phyloP scores from a whole-genome alignment of 2,329 filamentous ascomycete genomes.

The Bipolaris bicolor region DNA sequence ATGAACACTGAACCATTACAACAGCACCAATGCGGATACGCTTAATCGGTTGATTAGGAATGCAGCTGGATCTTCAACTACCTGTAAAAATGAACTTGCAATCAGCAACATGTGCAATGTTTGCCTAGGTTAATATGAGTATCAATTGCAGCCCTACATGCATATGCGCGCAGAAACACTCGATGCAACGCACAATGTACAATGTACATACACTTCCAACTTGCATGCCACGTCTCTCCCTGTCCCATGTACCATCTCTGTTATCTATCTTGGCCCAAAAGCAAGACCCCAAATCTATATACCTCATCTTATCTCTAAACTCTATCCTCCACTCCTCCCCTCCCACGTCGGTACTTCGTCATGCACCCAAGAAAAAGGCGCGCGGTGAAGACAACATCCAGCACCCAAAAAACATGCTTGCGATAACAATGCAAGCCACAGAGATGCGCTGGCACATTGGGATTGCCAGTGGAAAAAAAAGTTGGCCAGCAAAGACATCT shows the following conservation, averaged over 20 bases:
- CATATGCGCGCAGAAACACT: neutral
- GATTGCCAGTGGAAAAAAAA: no score
- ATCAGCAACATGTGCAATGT: neutral
- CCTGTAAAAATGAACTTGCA: neutral
- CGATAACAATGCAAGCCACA: neutral
- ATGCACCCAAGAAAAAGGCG: neutral
- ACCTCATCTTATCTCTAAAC: neutral
- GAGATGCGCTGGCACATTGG: neutral
- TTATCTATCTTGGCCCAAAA: neutral
- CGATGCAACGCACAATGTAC: neutral
- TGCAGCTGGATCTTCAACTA: neutral
- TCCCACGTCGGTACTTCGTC: neutral
- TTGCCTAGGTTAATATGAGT: neutral
- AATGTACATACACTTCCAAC: neutral
- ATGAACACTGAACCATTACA: neutral
- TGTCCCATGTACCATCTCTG: neutral
- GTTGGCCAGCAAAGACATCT: no score
- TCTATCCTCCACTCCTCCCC: neutral
- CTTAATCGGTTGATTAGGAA: neutral
- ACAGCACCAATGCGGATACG: neutral
- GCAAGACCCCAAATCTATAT: neutral
- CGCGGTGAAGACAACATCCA: neutral
- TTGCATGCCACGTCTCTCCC: neutral
- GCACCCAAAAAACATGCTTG: neutral
- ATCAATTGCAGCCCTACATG: neutral